Conservation (phyloP, 1,139 yeast species). For the Kazachstania sp. region DNA sequence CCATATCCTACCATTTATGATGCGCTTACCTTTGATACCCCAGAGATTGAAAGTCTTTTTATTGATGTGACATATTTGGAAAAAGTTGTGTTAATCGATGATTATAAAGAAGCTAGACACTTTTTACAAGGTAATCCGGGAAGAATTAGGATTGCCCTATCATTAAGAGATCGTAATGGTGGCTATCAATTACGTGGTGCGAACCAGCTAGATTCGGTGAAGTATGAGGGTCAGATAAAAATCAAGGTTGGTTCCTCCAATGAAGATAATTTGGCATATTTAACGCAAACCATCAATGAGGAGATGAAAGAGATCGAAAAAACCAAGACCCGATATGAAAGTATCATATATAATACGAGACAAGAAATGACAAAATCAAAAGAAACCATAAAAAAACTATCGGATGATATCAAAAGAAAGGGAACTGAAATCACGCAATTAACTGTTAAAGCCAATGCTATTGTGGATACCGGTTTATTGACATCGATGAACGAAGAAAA, state of each 20-base stretch:
- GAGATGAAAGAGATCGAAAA: constrained; percentile 21
- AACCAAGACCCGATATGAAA: constrained; percentile 12
- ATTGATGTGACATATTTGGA: constrained; percentile 63
- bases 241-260: constrained; percentile 21
- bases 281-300: constrained; percentile 21
- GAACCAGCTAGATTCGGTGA: constrained; percentile 53
- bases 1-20: constrained; percentile 48
- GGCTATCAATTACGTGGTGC: constrained; percentile 41
- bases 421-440: constrained; percentile 17
- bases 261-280: constrained; percentile 19
- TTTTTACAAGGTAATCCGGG: constrained; percentile 33
- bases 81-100: constrained; percentile 43
- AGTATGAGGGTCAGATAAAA: constrained; percentile 28
- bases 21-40: constrained; percentile 47
- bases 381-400: constrained; percentile 7
- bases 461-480: constrained; percentile 34
- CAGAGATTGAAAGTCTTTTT: constrained; percentile 48
- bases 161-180: constrained; percentile 38
- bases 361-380: constrained; percentile 10
- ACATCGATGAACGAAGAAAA: constrained; percentile 31
- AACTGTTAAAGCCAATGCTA: constrained; percentile 27
- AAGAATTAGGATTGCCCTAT: constrained; percentile 43
- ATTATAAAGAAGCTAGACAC: constrained; percentile 44
- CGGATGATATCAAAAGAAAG: constrained; percentile 11
- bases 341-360: constrained; percentile 11